phyloP scores from a whole-genome alignment of 2,329 filamentous ascomycete genomes.

The Chaetomium sp. region DNA sequence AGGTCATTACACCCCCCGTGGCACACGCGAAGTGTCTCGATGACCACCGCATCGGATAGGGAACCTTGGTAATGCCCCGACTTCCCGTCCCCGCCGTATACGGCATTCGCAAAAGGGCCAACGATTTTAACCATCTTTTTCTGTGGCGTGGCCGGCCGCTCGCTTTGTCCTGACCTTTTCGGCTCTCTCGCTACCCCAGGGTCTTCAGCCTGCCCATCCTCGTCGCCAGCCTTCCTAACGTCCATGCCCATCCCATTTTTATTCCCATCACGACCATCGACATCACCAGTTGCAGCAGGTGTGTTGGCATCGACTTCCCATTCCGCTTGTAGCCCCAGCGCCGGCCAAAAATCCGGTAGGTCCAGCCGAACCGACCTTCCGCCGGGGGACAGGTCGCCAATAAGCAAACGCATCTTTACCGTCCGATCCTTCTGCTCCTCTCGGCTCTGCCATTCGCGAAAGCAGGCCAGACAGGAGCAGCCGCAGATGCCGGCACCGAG shows the following conservation, averaged over 20 bases:
- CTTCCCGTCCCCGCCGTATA: background rate
- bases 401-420: too few species aligned
- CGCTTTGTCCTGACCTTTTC: too few species aligned
- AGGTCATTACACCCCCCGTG: background rate
- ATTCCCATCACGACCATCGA: too few species aligned
- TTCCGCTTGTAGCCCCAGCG: background rate
- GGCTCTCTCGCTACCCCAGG: too few species aligned
- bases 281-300: too few species aligned
- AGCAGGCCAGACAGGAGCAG: constrained; percentile 2
- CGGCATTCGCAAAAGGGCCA: too few species aligned
- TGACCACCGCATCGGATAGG: background rate
- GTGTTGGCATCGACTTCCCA: background rate
- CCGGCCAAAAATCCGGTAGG: background rate
- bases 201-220: too few species aligned
- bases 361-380: too few species aligned
- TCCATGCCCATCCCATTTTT: background rate
- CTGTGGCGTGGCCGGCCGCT: too few species aligned
- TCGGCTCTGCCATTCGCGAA: background rate
- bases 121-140: too few species aligned
- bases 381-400: too few species aligned
- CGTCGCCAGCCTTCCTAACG: background rate
- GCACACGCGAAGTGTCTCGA: background rate
- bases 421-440: too few species aligned
- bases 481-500: background rate
- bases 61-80: background rate